Conservation (phyloP, 2,329 filamentous ascomycete species). For the Fusarium sp. region DNA sequence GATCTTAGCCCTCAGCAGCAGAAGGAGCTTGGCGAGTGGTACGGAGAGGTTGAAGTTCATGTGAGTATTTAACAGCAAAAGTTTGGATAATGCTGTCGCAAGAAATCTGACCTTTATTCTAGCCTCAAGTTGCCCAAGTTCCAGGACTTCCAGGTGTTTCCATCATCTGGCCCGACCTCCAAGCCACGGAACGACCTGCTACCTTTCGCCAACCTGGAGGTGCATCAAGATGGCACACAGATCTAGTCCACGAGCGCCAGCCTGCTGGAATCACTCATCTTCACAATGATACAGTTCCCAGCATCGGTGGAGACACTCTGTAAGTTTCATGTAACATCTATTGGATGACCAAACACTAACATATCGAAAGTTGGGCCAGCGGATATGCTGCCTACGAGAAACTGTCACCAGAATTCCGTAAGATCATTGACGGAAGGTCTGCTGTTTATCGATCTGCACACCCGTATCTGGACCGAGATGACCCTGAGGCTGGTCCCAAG, state of each 20-base stretch:
- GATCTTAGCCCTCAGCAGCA: conserved; percentile 71
- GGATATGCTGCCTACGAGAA: conserved; percentile 80
- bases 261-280: conserved; percentile 77
- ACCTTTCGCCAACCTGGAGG: conserved; percentile 75
- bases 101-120: background rate
- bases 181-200: conserved; percentile 68
- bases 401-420: conserved; percentile 75
- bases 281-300: conserved; percentile 75
- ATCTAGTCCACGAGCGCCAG: conserved; percentile 77
- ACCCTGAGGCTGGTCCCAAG: conserved; percentile 70
- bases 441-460: conserved; percentile 76
- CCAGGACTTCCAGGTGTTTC: conserved; percentile 73
- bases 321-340: background rate
- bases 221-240: conserved; percentile 75
- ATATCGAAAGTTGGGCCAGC: conserved; percentile 64
- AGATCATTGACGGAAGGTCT: conserved; percentile 73
- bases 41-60: conserved; percentile 74
- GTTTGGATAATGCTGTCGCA: background rate
- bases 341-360: background rate
- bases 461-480: conserved; percentile 71
- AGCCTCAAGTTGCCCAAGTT: conserved; percentile 78
- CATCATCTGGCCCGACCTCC: conserved; percentile 77
- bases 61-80: conserved; percentile 52
- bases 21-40: conserved; percentile 70
- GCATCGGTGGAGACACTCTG: conserved; percentile 75